Evolutionary conservation across 306 rosid genomes (phyloP), one percentile per base, ranked within the genome.

Genomic region (Comarum palustre): DNA sequence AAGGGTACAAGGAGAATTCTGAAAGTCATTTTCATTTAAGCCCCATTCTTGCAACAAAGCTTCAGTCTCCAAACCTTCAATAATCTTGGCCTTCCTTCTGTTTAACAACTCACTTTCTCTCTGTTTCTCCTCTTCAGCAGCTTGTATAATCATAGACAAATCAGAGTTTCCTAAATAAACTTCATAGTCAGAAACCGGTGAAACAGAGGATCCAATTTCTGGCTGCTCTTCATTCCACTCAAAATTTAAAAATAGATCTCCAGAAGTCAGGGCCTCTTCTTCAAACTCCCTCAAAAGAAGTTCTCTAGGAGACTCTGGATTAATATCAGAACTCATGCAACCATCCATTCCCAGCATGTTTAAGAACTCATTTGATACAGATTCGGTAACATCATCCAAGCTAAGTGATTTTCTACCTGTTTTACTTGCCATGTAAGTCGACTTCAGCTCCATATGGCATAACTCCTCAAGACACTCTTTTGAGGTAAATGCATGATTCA

Each of bases 1-100:
- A 60, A 54, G 73, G 46, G 72, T 79, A 70, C 20, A 22, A 1
- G 83, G 86, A 82, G 88, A 87, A 62, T 82, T 74, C 75, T 80
- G 73, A 66, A 92, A 84, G 83, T 89, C 97, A 48, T 77, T 72
- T 76, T 86, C 96, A 68, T 92, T 73, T 77, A 92, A 70, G 46
- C 96, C 97, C 93, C 96, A 87, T 73, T 83, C 86, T 78, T 38
- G 86, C 91, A 89, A 86, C 87, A 87, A 81, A 48, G 80, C 78
- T 76, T 86, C 93, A 13, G 97, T 84, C 83, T 92, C 96, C 76
- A 92, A 67, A 74, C 87, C 87, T 84, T 87, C 96, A 32, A 92
- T 86, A 79, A 83, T 66, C 77, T 83, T 79, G 75, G 86, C 96
- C 31, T 83, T 86, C 76, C 93, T 86, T 86, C 88, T 82, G 75